Evolutionary conservation across 164 flowering plant genomes (phyloP), one percentile per base, ranked within the genome.

Genomic region (Vitis vinifera): DNA sequence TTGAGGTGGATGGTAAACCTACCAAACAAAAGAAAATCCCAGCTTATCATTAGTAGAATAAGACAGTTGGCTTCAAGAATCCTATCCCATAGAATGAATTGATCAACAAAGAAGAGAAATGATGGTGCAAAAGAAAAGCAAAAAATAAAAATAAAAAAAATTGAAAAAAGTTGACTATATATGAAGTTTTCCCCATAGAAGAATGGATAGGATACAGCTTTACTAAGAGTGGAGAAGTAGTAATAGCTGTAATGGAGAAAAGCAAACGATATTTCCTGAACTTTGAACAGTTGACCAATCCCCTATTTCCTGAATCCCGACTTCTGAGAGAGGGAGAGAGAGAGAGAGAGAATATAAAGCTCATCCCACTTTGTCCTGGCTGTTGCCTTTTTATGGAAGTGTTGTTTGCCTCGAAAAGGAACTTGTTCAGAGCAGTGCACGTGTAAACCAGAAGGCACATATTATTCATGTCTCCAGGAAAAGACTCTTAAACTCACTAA

Each of bases 321-420:
- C 27, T 23, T 37, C 44, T 3, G 56, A 1, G n/a, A 51, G 44
- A 62, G 55, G 55, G 47, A 75, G 56, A 47, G 73, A 51, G 49
- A 69, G 30, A 51, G 27, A 30, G 48, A 16, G 8, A 56, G 51
- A 1, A 1, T 51, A 55, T 48, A 55, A 73, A 0, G 57, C 23
- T 48, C 0, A 58, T 60, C 58, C 53, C 65, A 67, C 61, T 1
- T 47, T 66, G 57, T 53, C 23, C 1, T 66, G 44, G 66, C 59
- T 19, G 65, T 57, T 63, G 69, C 63, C 67, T 74, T 73, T 72
- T 59, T 60, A 73, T 77, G 70, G 68, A 69, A 67, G 68, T 69
- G 58, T 56, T 37, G 64, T 74, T 69, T 80, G 83, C 83, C 83
- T 80, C 83, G 83, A 67, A 75, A 80, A 80, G 59, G 82, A 80